Percentiles rank a stretch among this genome's conserved stretches.
Conservation (phyloP, 169 alveolate genomes). For the Plasmodium sp. region DNA sequence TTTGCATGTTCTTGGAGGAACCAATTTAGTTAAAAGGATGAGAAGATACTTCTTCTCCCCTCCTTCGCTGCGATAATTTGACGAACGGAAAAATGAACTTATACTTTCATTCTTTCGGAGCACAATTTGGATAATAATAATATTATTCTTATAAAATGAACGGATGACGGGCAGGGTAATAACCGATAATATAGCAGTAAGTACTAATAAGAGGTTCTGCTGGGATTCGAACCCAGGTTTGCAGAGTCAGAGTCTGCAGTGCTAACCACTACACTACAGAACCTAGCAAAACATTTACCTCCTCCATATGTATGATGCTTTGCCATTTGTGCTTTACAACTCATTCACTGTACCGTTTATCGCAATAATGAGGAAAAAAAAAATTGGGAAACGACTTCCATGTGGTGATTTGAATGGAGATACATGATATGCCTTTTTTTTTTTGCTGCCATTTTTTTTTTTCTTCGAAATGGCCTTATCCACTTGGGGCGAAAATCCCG, state of each 20-base stretch:
- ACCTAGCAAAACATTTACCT: conserved; percentile 17
- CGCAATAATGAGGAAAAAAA: background rate
- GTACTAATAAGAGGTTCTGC: conserved; percentile 78
- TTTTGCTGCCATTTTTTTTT: background rate
- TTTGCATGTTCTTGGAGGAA: background rate
- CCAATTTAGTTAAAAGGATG: background rate
- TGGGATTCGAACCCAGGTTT: conserved; percentile 87
- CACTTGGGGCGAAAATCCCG: background rate
- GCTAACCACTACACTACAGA: conserved; percentile 88
- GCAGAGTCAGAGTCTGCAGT: conserved; percentile 88
- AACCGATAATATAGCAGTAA: background rate
- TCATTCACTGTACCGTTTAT: background rate
- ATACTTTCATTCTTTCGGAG: too few relatives aligned
- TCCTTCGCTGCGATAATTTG: too few relatives aligned
- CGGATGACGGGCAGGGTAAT: too few relatives aligned
- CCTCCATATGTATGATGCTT: too few relatives aligned
- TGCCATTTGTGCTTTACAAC: background rate
- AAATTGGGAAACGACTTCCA: background rate
- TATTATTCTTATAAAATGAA: too few relatives aligned
- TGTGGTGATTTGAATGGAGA: background rate
- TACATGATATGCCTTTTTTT: background rate
- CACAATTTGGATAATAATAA: background rate
- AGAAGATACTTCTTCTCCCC: background rate
- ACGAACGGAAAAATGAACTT: background rate
- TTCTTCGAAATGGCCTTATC: background rate